Base-by-base conservation (phyloP, 176 grass and related monocot genomes). In the Thinopyrum elongatum region DNA sequence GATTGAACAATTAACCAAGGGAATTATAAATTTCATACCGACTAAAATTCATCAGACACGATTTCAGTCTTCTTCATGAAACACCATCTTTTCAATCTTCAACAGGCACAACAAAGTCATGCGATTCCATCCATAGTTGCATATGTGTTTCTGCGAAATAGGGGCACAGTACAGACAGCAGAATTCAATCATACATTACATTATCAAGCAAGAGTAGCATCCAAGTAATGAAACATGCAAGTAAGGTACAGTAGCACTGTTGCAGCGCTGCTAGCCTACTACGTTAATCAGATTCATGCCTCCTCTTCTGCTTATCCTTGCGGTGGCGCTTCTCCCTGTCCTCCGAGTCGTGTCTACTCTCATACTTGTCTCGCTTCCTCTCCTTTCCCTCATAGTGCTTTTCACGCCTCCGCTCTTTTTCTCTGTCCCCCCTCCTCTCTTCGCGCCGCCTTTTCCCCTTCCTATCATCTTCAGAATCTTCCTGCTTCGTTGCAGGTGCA, bases 291-390 rank as follows among this genome's bases (percentile, higher is more conserved):
- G 85, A 93, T 81, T 98, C 91, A 65, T 90, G 95, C 72, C 91
- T 79, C 78, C 89, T 85, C 85, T 85, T 95, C 34, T 86, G 84
- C 84, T 94, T 95, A 58, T 94, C 91, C 70, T 92, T 94, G 79
- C 74, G 84, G 14, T 80, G 93, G 85, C 80, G 84, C 80, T 83
- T 90, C 22, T 61, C 51, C 19, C 76, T 84, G 67, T 95, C 80
- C 21, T 90, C 93, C 10, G 66, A 79, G 35, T 91, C 87, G 28
- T 83, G 82, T 68, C 77, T 93, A 69, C 78, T 95, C 28, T 95
- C 95, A 27, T 89, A 80, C 70, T 82, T 92, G 51, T 98, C 93
- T 62, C 80, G 70, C 87, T 83, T 88, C 46, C 81, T 90, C 36
- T 87, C 87, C 63, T 83, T 90, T 25, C 80, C 86, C 5, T 87